Base-by-base conservation (phyloP, 176 grass and related monocot species). In the Zea luxurians region DNA sequence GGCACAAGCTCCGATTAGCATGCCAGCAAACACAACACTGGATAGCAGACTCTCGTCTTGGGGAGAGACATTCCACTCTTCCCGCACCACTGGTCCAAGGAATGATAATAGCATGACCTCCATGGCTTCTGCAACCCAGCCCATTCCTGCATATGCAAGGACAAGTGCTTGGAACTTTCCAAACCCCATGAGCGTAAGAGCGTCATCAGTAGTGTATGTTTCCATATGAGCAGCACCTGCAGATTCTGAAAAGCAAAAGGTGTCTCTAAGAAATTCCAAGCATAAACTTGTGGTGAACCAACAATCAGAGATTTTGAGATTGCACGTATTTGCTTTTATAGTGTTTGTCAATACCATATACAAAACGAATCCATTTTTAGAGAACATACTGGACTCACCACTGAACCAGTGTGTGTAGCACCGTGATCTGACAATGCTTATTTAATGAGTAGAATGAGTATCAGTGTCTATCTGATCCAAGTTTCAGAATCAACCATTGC, bases 51-150 rank as follows among this genome's bases (percentile, higher is more conserved):
- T 91, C 64, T 91, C 89, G 73, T 95, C 45, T 8, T 68, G n/a
- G 73, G 86, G 62, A 74, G 92, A 89, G 49, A 91, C 2, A 0
- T 69, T 64, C 92, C 92, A 95, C 59, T 91, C 84, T 18, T 58
- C 61, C 67, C 80, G 60, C 69, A 95, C 74, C 41, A 83, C 71
- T 37, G 86, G 82, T 13, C 89, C 92, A 2, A 91, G 70, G 70
- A 95, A 95, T 18, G 92, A 95, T 41, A 91, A 73, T 0, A 95
- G 86, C 54, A 87, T 91, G 13, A 95, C 57, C 70, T 91, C 92
- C 92, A 91, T 95, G 49, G 92, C 89, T 79, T 91, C 84, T 50
- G 82, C 78, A 58, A 85, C 42, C 92, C 70, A 95, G 15, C 89
- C 89, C 74, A 89, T 87, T 15, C 92, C 86, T 13, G 92, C 75